phyloP scores from a whole-genome alignment of 495 filamentous ascomycete species.

The Aspergillus avenaceus region DNA sequence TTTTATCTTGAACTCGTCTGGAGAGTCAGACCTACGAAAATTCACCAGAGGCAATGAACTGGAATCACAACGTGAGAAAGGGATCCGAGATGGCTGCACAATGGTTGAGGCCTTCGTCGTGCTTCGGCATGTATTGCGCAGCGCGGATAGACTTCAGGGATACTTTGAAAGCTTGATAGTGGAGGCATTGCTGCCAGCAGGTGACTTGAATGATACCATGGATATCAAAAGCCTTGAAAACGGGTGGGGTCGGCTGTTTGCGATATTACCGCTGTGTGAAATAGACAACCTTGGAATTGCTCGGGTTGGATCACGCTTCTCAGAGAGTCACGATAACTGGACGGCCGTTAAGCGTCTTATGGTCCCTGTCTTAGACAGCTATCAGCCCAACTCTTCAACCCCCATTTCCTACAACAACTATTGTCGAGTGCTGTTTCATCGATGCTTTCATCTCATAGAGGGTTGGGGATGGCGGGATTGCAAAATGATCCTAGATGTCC shows the following conservation, averaged over 20 bases:
- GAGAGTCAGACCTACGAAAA: slow-evolving; percentile 48
- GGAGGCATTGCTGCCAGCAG: slow-evolving; percentile 11
- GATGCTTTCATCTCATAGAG: slow-evolving; percentile 75
- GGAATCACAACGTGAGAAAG: slow-evolving; percentile 53
- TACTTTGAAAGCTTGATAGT: slow-evolving; percentile 52
- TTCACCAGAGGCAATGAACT: slow-evolving; percentile 61
- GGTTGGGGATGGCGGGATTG: slow-evolving; percentile 85
- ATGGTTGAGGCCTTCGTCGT: slow-evolving; percentile 64
- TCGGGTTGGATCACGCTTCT: slow-evolving; percentile 52
- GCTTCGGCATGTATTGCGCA: slow-evolving; percentile 54
- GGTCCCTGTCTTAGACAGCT: slow-evolving; percentile 60
- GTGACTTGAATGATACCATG: slow-evolving; percentile 13
- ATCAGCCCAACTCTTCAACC: slow-evolving; percentile 47
- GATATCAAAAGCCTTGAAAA: slow-evolving; percentile 61
- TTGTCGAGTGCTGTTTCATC: slow-evolving; percentile 63
- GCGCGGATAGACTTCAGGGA: slow-evolving; percentile 26
- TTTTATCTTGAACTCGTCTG: slow-evolving; percentile 34
- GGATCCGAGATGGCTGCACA: slow-evolving; percentile 57
- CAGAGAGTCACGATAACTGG: slow-evolving; percentile 65
- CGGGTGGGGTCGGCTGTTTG: slow-evolving; percentile 71
- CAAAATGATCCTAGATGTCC: slow-evolving; percentile 67
- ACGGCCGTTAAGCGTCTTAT: slow-evolving; percentile 59
- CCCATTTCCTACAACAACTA: slow-evolving; percentile 75
- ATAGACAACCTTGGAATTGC: slow-evolving; percentile 66
- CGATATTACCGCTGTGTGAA: slow-evolving; percentile 69